These are phyloP conservation scores for Dillenia turbinata DNA, from an alignment of 164 flowering plant genomes.

Conservation along the genomic window DNA sequence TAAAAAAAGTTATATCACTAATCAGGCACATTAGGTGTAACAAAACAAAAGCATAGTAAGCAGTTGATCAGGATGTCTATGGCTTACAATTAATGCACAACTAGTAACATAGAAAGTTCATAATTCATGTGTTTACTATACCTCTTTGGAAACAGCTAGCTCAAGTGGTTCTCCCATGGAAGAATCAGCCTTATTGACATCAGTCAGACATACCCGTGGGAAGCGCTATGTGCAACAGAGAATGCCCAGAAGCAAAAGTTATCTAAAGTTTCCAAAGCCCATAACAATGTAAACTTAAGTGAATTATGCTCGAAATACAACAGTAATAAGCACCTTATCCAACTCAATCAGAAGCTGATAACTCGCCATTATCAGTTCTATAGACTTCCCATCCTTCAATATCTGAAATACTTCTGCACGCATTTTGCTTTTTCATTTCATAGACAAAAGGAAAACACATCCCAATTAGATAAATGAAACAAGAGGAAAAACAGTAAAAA, in stretches of 20 bases:
- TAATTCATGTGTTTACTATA: conserved; percentile 7
- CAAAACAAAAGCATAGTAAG: background rate
- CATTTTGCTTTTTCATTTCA: conserved; percentile 47
- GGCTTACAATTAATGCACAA: background rate
- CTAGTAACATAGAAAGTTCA: background rate
- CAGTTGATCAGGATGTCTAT: background rate
- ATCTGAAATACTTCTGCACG: conserved; percentile 56
- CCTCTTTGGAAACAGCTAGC: conserved; percentile 52
- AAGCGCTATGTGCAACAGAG: conserved; percentile 35
- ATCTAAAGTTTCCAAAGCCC: background rate
- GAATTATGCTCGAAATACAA: background rate
- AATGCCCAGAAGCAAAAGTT: background rate
- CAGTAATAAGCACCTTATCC: conserved; percentile 43
- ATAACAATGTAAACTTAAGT: background rate
- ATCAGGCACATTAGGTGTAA: background rate
- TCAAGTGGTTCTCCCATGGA: conserved; percentile 16
- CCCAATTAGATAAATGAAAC: background rate
- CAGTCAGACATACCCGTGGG: conserved; percentile 44
- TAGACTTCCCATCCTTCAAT: conserved; percentile 46
- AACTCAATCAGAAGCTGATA: conserved; percentile 60
- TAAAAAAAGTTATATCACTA: conserved; percentile 2
- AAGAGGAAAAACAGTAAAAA: too few species aligned
- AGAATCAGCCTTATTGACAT: conserved; percentile 19
- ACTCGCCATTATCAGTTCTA: conserved; percentile 64
- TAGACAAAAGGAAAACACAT: background rate